A percentile compares a stretch with the other conserved stretches of the same genome.
Evolutionary conservation across 2,329 filamentous ascomycete species (phyloP).

Genomic region (Capronia americana): DNA sequence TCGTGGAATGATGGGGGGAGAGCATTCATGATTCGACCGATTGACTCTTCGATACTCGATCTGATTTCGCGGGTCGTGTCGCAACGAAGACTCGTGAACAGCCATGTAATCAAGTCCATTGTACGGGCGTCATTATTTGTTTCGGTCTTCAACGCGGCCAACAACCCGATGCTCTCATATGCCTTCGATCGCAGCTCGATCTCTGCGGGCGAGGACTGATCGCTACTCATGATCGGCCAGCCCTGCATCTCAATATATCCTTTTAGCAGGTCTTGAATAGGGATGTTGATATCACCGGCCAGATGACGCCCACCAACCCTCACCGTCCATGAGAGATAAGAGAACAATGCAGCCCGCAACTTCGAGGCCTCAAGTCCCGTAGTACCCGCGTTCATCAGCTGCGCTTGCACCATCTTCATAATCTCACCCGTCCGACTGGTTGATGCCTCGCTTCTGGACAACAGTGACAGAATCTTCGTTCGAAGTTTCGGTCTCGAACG

Average conservation of each 20-base stretch:
- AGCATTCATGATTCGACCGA: conserved; percentile 76
- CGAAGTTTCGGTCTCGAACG: conserved; percentile 74
- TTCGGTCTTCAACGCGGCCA: conserved; percentile 70
- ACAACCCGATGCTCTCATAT: conserved; percentile 87
- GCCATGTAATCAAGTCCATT: conserved; percentile 71
- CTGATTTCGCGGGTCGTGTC: conserved; percentile 77
- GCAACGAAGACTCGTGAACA: conserved; percentile 81
- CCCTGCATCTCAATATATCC: conserved; percentile 80
- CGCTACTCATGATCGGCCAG: conserved; percentile 72
- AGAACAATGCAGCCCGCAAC: conserved; percentile 80
- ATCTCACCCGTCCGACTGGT: conserved; percentile 73
- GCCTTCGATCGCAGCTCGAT: conserved; percentile 75
- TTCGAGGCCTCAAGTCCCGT: conserved; percentile 77
- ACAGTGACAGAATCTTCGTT: conserved; percentile 74
- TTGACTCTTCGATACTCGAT: conserved; percentile 85
- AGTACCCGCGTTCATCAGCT: conserved; percentile 59
- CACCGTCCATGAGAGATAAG: conserved; percentile 86
- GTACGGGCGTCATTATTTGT: conserved; percentile 53
- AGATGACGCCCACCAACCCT: conserved; percentile 70
- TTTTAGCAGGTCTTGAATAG: conserved; percentile 68
- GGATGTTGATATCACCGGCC: conserved; percentile 62
- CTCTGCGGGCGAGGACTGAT: conserved; percentile 54
- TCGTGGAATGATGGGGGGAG: conserved; percentile 52
- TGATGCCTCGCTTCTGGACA: conserved; percentile 77
- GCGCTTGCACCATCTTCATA: conserved; percentile 70